Conservation (phyloP, 371 early-diverging fungal genomes). For the Catenaria anguillulae region DNA sequence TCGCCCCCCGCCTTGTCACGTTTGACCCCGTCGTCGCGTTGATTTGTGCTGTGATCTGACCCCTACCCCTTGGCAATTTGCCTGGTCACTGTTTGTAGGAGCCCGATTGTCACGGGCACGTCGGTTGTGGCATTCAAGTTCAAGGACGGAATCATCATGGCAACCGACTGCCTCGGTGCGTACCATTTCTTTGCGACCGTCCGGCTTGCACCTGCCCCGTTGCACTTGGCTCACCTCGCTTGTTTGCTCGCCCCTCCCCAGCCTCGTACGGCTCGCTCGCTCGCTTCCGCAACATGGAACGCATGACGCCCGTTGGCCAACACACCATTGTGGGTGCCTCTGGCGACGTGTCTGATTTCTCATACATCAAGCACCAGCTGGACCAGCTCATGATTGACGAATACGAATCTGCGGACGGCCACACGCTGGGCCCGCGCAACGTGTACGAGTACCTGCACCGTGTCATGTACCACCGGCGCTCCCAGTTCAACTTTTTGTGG, state of each 20-base stretch:
- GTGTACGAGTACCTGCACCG: conserved; percentile 79
- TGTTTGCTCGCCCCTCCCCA: too few relatives aligned
- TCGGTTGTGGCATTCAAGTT: conserved; percentile 89
- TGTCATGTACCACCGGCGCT: conserved; percentile 89
- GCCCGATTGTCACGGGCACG: conserved; percentile 91
- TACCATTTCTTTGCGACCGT: too few relatives aligned
- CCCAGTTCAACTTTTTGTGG: conserved; percentile 90
- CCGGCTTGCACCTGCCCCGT: background rate
- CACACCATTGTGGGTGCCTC: conserved; percentile 77
- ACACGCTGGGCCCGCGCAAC: conserved; percentile 63
- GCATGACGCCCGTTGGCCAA: conserved; percentile 66
- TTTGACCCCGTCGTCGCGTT: too few relatives aligned
- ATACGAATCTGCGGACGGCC: conserved; percentile 76
- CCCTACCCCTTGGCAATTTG: too few relatives aligned
- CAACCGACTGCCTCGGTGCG: conserved; percentile 83
- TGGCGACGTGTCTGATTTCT: conserved; percentile 92
- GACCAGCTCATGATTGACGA: conserved; percentile 74
- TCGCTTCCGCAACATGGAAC: conserved; percentile 79
- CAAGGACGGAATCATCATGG: conserved; percentile 95
- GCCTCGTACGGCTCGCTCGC: conserved; percentile 95
- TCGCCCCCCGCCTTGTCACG: too few relatives aligned
- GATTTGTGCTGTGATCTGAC: too few relatives aligned
- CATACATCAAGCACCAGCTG: conserved; percentile 72
- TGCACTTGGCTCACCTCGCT: too few relatives aligned
- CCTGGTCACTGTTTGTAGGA: too few relatives aligned